Conservation (phyloP, 306 rosid genomes). For the Dryas octopetala region DNA sequence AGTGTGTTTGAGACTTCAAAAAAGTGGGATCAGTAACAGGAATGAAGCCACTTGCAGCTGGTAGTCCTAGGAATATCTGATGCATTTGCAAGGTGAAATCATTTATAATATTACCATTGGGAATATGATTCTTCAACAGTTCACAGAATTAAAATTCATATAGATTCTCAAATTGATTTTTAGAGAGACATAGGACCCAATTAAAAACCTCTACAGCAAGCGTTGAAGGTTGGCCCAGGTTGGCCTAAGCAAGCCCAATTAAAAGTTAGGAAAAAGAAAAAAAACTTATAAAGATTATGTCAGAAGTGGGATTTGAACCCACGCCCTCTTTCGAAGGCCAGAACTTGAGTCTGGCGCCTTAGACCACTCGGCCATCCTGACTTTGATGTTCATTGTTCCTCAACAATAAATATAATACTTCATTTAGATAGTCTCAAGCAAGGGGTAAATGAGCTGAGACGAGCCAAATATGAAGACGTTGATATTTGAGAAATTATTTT, state of each 20-base stretch:
- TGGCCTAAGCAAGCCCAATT: neutral
- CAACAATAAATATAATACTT: neutral
- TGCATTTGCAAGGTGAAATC: too few species aligned
- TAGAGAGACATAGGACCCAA: too few species aligned
- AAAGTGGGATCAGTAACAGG: neutral
- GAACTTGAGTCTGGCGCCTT: constrained; percentile 40
- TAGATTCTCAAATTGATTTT: too few species aligned
- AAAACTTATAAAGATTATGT: neutral
- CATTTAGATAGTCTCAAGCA: too few species aligned
- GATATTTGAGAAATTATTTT: too few species aligned
- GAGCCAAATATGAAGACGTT: too few species aligned
- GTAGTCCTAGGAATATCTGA: neutral
- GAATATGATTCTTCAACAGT: neutral
- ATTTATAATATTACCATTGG: neutral
- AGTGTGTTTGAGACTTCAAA: too few species aligned
- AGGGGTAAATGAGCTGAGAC: too few species aligned
- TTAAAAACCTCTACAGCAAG: too few species aligned
- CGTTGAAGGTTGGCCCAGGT: too few species aligned
- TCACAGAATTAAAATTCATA: too few species aligned
- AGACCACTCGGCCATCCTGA: constrained; percentile 38
- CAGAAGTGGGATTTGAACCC: constrained; percentile 39
- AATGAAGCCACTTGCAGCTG: neutral
- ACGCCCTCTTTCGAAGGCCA: constrained; percentile 31
- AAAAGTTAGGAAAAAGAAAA: neutral
- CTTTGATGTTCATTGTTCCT: rapidly evolving